Base-by-base conservation (phyloP, 306 rosid species). In the Sicyos edulis region DNA sequence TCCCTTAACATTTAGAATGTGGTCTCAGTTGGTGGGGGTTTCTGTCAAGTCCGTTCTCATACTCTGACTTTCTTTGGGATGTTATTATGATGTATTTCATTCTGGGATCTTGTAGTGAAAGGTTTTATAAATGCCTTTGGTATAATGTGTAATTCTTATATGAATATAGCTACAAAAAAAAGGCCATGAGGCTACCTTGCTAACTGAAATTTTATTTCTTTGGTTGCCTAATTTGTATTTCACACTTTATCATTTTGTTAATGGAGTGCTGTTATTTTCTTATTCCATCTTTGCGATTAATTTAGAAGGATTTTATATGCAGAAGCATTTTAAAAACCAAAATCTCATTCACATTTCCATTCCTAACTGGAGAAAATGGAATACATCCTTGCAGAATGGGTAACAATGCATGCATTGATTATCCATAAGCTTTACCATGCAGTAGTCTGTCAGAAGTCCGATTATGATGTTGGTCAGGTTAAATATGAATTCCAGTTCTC, bases 401-500 rank as follows among this genome's bases (percentile, higher is more conserved):
- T 24, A 24, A n/a, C 8, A 54, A 59, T 59, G 44, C 17, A 26
- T 34, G 50, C 16, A 8, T 40, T 63, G 24, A 9, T 32, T 34
- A 61, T 32, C 37, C 37, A 65, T 65, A 65, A 44, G 54, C 71
- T 20, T 40, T 40, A 44, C 71, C 29, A 11, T 42, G 71, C 32
- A 42, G 26, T 19, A 19, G 54, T 17, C 71, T 44, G 71, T 44
- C 34, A 40, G 11, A 66, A 20, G 19, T 66, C 37, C 9, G 6
- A 66, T 11, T 45, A 19, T 66, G 29, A 5, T 21, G 17, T 20
- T 45, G 20, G 54, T 66, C 34, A 42, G 29, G 34, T 64, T 29
- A 1, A 11, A 34, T 40, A 32, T 11, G 34, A 37, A 10, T 64
- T n/a, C n/a, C 10, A 37, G 8, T 62, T 62, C 49, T 62, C 50